phyloP scores from a whole-genome alignment of 1,284 basidiomycete species.

The Xerocomus cyaneibrunnescens region DNA sequence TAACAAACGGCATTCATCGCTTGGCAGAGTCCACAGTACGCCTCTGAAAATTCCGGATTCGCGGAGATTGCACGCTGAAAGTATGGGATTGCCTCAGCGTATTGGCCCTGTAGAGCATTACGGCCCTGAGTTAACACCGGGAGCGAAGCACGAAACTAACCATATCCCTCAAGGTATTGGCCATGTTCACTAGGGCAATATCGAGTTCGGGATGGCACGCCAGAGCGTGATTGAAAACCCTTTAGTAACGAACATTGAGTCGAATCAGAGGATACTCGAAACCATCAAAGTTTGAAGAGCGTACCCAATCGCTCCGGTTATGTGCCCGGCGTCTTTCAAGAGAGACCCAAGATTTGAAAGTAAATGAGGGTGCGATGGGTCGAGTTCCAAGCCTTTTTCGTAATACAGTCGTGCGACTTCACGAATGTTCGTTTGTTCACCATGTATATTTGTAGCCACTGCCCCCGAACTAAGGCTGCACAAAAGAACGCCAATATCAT shows the following conservation, averaged over 20 bases:
- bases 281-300: constrained; percentile 13
- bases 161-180: constrained; percentile 56
- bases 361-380: constrained; percentile 56
- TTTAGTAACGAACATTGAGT: neutral
- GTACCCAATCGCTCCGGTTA: constrained; percentile 50
- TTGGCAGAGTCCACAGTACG: constrained; percentile 55
- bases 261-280: constrained; percentile 7
- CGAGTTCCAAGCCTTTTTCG: constrained; percentile 52
- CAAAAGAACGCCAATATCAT: constrained; percentile 61
- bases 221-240: constrained; percentile 42
- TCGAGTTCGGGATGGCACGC: constrained; percentile 56
- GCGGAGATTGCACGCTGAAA: constrained; percentile 52
- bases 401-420: constrained; percentile 56
- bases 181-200: constrained; percentile 60
- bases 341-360: constrained; percentile 62
- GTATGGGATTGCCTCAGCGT: constrained; percentile 53
- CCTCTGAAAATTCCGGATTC: constrained; percentile 58
- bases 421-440: constrained; percentile 28
- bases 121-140: neutral
- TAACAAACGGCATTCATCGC: constrained; percentile 55
- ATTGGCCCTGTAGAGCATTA: constrained; percentile 39
- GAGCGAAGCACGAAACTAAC: constrained; percentile 29
- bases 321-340: constrained; percentile 56
- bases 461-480: constrained; percentile 43
- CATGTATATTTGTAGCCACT: constrained; percentile 17